A percentile compares a stretch with the other conserved stretches of the same genome.
These are phyloP conservation scores for Pontederia paniculata DNA, from an alignment of 176 grass and related monocot species.

Conservation along the genomic window DNA sequence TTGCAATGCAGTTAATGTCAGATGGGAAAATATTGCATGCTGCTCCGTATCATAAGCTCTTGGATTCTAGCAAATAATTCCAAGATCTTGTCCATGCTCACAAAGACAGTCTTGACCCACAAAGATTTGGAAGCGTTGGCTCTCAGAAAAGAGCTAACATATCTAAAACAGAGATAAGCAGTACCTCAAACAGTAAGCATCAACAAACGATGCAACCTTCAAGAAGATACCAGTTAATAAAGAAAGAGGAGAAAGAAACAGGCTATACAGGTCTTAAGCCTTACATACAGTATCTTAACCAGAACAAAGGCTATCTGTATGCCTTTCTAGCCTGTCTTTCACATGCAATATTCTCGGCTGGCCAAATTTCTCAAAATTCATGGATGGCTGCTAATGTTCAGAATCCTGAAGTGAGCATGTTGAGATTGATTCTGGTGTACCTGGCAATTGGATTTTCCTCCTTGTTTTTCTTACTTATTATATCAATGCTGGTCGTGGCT, in stretches of 20 bases:
- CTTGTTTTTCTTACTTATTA: conserved; percentile 50
- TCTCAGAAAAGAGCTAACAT: conserved; percentile 20
- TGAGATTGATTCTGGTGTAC: conserved; percentile 76
- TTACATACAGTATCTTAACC: conserved; percentile 62
- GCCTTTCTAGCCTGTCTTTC: conserved; percentile 29
- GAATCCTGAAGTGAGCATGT: conserved; percentile 44
- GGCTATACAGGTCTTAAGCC: conserved; percentile 72
- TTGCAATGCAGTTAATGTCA: conserved; percentile 64
- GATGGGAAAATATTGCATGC: conserved; percentile 51
- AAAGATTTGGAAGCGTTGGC: conserved; percentile 28
- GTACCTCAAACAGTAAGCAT: conserved; percentile 18
- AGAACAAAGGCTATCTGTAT: conserved; percentile 79
- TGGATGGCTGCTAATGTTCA: conserved; percentile 94
- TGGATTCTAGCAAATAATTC: conserved; percentile 59
- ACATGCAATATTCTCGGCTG: conserved; percentile 51
- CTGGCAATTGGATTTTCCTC: conserved; percentile 52
- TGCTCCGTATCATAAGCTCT: conserved; percentile 49
- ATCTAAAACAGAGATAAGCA: conserved; percentile 28
- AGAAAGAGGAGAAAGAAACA: conserved; percentile 74
- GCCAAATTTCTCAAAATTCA: conserved; percentile 90
- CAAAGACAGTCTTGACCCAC: conserved; percentile 41
- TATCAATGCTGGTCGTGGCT: conserved; percentile 37
- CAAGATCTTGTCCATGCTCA: conserved; percentile 73
- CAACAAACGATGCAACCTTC: conserved; percentile 22
- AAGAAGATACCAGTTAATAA: conserved; percentile 63